Evolutionary conservation across 768 basidiomycete species (phyloP).

Genomic region (Termitomyces titanicus): DNA sequence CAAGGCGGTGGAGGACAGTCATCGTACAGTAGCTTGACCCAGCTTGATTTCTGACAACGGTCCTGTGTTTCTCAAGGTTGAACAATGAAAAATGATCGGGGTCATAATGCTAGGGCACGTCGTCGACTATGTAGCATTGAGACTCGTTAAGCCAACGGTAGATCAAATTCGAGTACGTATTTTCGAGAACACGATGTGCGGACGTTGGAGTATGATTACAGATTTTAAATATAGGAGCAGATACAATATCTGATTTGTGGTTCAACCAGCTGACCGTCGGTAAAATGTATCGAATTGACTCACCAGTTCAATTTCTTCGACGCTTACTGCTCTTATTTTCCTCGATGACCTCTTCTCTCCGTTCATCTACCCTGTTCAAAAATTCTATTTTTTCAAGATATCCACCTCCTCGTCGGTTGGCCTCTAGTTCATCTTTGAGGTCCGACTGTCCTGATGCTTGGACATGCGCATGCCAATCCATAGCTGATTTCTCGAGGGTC

Average conservation of each 20-base stretch:
- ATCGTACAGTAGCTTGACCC: too few species aligned
- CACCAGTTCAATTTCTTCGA: conserved; percentile 22
- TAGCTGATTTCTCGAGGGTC: conserved; percentile 80
- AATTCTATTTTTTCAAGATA: conserved; percentile 88
- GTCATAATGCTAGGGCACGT: background rate
- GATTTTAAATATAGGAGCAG: background rate
- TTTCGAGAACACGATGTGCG: too few species aligned
- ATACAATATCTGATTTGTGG: background rate
- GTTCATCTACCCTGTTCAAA: conserved; percentile 67
- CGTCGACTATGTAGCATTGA: background rate
- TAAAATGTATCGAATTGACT: background rate
- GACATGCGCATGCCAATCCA: conserved; percentile 81
- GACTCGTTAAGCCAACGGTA: background rate
- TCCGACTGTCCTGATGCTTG: conserved; percentile 34
- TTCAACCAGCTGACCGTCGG: too few species aligned
- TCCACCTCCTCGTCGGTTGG: conserved; percentile 69
- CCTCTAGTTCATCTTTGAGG: conserved; percentile 69
- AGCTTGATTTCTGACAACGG: too few species aligned
- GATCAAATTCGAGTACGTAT: background rate
- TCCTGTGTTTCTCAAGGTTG: too few species aligned
- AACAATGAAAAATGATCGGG: background rate
- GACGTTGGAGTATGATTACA: background rate
- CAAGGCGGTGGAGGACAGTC: background rate
- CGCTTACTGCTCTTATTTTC: conserved; percentile 55
- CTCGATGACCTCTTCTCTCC: conserved; percentile 65